Conservation (phyloP, 1,139 yeast genomes). For the Yamadazyma siamensis region DNA sequence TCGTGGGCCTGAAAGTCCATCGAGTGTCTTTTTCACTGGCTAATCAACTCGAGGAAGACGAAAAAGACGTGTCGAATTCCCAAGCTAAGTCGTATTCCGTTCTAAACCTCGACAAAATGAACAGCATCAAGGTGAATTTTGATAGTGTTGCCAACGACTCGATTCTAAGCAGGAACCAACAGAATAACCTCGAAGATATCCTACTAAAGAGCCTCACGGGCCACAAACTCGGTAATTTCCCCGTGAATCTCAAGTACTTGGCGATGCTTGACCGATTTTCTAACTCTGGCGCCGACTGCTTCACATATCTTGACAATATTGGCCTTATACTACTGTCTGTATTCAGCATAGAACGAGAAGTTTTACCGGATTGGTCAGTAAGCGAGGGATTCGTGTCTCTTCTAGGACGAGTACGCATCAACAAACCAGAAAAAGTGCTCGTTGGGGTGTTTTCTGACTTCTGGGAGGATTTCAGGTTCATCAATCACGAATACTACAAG, state of each 20-base stretch:
- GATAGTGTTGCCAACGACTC: constrained; percentile 10
- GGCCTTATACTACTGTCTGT: constrained; percentile 26
- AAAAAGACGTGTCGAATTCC: neutral
- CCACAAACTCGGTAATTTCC: constrained; percentile 27
- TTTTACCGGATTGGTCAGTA: constrained; percentile 17
- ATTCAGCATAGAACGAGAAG: constrained; percentile 18
- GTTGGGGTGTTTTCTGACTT: constrained; percentile 35
- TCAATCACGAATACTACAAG: constrained; percentile 22
- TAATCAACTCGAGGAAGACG: constrained; percentile 17
- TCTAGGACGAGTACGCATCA: constrained; percentile 29
- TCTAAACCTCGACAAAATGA: constrained; percentile 8
- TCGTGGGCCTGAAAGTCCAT: constrained; percentile 23
- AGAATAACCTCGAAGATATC: constrained; percentile 21
- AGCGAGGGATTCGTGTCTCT: constrained; percentile 21
- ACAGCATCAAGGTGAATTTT: constrained; percentile 13
- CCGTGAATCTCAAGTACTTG: constrained; percentile 34
- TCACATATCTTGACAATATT: constrained; percentile 29
- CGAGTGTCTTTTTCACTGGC: constrained; percentile 38
- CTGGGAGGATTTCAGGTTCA: constrained; percentile 35
- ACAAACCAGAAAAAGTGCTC: constrained; percentile 19
- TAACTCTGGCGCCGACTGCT: constrained; percentile 29
- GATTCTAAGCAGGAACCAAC: constrained; percentile 11
- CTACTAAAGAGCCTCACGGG: constrained; percentile 24
- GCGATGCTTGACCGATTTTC: constrained; percentile 37
- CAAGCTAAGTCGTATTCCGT: constrained; percentile 1